Conservation (phyloP, 805 yeast species). For the Teunomyces tritomae region DNA sequence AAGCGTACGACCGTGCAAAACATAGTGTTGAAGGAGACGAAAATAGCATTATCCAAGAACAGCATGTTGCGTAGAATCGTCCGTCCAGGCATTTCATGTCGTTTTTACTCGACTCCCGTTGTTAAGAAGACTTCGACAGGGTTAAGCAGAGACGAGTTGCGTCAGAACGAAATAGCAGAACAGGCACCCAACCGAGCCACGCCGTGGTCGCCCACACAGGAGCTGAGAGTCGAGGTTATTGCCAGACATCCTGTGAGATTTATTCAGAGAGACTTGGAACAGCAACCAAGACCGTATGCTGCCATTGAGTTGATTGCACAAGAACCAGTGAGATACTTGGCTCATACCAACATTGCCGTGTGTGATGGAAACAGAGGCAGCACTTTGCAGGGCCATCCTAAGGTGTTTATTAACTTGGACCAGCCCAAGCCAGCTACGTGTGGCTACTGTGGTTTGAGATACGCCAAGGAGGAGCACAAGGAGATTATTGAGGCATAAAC, state of each 20-base stretch:
- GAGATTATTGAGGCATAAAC: slow-evolving; percentile 31
- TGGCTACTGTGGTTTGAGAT: slow-evolving; percentile 78
- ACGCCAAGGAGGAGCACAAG: slow-evolving; percentile 52
- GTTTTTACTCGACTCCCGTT: slow-evolving; percentile 11
- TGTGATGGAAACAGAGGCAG: slow-evolving; percentile 77
- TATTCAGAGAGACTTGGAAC: slow-evolving; percentile 62
- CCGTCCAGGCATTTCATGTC: slow-evolving; percentile 5
- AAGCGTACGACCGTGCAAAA: neutral
- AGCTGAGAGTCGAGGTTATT: slow-evolving; percentile 54
- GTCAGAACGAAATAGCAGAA: slow-evolving; percentile 29
- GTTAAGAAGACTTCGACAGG: slow-evolving; percentile 13
- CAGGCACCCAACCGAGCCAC: slow-evolving; percentile 77
- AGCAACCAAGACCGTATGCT: slow-evolving; percentile 77
- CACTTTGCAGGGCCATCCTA: slow-evolving; percentile 78
- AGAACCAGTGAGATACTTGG: slow-evolving; percentile 65
- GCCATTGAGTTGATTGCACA: slow-evolving; percentile 80
- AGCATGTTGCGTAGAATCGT: slow-evolving; percentile 12
- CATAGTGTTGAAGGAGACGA: neutral
- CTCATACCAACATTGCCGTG: slow-evolving; percentile 60
- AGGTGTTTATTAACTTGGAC: slow-evolving; percentile 76
- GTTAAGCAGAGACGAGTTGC: slow-evolving; percentile 17
- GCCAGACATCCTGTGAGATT: slow-evolving; percentile 57
- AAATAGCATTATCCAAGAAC: neutral
- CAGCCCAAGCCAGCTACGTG: slow-evolving; percentile 70
- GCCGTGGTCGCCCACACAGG: slow-evolving; percentile 74